Evolutionary conservation across 768 basidiomycete genomes (phyloP), one percentile per base, ranked within the genome.

Genomic region (Macrolepiota albuminosa): DNA sequence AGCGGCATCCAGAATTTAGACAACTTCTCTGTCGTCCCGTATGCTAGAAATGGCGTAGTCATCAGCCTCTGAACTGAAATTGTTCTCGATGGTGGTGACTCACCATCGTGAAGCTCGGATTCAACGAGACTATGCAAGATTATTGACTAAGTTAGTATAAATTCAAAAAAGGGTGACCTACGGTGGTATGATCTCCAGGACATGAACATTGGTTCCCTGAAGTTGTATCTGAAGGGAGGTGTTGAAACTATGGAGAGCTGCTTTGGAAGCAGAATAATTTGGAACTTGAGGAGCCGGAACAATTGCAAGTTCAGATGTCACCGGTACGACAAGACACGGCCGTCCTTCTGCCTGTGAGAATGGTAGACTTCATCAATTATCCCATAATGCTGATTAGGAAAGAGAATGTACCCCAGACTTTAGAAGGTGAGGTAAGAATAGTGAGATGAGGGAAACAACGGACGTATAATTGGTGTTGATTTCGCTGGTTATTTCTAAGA

Each of bases 41-140:
- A 78, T 45, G 78, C 84, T 85, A 60, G 24, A 21, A 21, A 21
- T 18, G 39, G 54, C 33, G 33, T 37, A 59, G 29, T 42, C 18
- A 24, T 24, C 10, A 29, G n/a, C 16, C 21, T 9, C 21, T 21
- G 21, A 42, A 58, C 9, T 7, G 24, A 33, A 21, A 6, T 37
- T 18, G 18, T 47, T 37, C 18, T 42, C 2, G n/a, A 18, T 34
- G 4, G 33, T 31, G 50, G 40, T 24, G 4, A 66, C 78, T 63
- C 63, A 83, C 84, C 74, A 62, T 85, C 84, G 64, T 87, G 84
- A 34, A 86, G 71, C 64, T 86, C 84, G 3, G 83, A 85, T 69
- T 86, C 84, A 9, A 84, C 82, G 9, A 86, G 73, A 11, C 83
- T 84, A 56, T 10, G 54, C 6, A n/a, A 26, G 4, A n/a, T 24